These are phyloP conservation scores for Dryas octopetala DNA, from an alignment of 306 rosid genomes.

Conservation along the genomic window DNA sequence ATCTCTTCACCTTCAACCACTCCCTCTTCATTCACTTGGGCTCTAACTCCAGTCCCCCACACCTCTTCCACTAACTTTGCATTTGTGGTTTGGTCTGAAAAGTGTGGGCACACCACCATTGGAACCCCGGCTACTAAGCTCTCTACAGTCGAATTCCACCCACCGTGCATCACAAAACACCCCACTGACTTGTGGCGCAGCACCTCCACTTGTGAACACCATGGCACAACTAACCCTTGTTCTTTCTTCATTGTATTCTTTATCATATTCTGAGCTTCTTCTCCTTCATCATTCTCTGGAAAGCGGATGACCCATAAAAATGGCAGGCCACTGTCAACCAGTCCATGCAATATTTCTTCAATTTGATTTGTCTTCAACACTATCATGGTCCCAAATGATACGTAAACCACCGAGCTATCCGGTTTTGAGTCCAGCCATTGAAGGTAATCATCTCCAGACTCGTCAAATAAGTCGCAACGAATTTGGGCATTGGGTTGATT, in stretches of 20 bases:
- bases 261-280: slow-evolving; percentile 11
- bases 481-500: slow-evolving; percentile 24
- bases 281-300: neutral
- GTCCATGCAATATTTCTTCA: slow-evolving; percentile 57
- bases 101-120: slow-evolving; percentile 48
- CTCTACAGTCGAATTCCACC: slow-evolving; percentile 61
- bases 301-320: slow-evolving; percentile 60
- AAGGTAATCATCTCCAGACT: slow-evolving; percentile 19
- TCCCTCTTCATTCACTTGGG: slow-evolving; percentile 36
- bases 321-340: slow-evolving; percentile 40
- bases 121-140: slow-evolving; percentile 51
- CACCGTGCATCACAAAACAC: slow-evolving; percentile 55
- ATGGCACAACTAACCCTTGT: slow-evolving; percentile 45
- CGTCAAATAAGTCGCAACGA: slow-evolving; percentile 41
- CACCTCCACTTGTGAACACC: slow-evolving; percentile 64
- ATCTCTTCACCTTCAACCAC: slow-evolving; percentile 34
- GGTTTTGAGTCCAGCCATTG: slow-evolving; percentile 58
- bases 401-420: slow-evolving; percentile 44
- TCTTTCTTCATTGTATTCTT: slow-evolving; percentile 9
- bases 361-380: slow-evolving; percentile 37
- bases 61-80: slow-evolving; percentile 48
- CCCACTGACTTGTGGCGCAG: slow-evolving; percentile 43
- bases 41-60: slow-evolving; percentile 50
- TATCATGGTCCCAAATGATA: slow-evolving; percentile 57
- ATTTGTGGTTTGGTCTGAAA: slow-evolving; percentile 55